Evolutionary conservation across 2,329 filamentous ascomycete species (phyloP).

Genomic region (Alternaria sp.): DNA sequence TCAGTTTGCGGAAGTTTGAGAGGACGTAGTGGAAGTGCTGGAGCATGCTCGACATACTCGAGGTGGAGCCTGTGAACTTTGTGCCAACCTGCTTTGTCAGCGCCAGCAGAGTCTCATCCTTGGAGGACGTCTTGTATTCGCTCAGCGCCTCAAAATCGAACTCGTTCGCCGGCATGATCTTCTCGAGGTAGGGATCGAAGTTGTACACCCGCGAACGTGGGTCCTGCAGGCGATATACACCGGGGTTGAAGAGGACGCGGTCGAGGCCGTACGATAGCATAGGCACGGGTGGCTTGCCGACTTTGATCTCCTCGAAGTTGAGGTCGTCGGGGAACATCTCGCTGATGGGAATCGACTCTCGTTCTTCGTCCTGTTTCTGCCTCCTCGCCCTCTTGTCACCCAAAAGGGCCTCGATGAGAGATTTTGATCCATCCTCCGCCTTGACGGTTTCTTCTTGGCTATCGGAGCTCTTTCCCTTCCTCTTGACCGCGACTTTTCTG

Average conservation of each 20-base stretch:
- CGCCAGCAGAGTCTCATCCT: conserved; percentile 73
- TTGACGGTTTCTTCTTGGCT: background rate
- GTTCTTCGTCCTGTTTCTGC: conserved; percentile 2
- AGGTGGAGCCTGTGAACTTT: conserved; percentile 93
- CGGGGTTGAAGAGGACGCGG: conserved; percentile 87
- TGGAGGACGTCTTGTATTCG: conserved; percentile 89
- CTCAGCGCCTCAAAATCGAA: conserved; percentile 91
- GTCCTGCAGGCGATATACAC: conserved; percentile 91
- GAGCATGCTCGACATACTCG: conserved; percentile 89
- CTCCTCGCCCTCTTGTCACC: conserved; percentile 16
- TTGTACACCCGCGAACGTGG: conserved; percentile 88
- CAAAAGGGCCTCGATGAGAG: conserved; percentile 32
- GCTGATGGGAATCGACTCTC: conserved; percentile 31
- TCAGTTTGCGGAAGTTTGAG: conserved; percentile 79
- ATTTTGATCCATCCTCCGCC: conserved; percentile 9
- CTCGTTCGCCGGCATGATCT: conserved; percentile 90
- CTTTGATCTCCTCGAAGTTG: conserved; percentile 46
- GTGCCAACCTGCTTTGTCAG: conserved; percentile 71
- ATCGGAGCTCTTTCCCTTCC: background rate
- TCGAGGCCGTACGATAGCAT: conserved; percentile 76
- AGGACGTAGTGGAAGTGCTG: conserved; percentile 93
- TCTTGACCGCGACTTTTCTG: background rate
- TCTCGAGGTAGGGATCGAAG: conserved; percentile 92
- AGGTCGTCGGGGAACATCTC: conserved; percentile 37
- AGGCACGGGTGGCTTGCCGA: conserved; percentile 63